These are phyloP conservation scores for Thielaviopsis musarum DNA, from an alignment of 2,329 filamentous ascomycete species.

Conservation along the genomic window DNA sequence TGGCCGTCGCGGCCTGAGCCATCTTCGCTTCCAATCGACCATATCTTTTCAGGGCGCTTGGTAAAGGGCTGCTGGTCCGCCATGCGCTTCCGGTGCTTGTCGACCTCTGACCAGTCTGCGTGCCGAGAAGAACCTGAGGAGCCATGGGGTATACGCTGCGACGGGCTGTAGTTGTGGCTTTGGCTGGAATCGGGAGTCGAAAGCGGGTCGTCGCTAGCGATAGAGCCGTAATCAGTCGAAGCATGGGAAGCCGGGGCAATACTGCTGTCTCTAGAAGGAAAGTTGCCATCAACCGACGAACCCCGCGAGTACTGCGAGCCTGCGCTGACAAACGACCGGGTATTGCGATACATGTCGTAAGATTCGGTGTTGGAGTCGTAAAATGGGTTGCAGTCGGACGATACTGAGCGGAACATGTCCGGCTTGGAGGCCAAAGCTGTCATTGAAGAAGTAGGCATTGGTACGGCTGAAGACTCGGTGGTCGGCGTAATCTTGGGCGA, in stretches of 20 bases:
- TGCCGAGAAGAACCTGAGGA: background rate
- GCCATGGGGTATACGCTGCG: background rate
- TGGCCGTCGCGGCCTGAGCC: constrained; percentile 30
- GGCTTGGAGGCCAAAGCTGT: constrained; percentile 3
- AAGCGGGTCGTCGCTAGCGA: background rate
- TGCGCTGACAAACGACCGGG: background rate
- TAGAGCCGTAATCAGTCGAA: constrained; percentile 2
- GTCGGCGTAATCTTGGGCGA: constrained; percentile 5
- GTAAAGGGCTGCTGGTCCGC: constrained; percentile 7
- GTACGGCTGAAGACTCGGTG: constrained; percentile 5
- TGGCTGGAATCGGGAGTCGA: background rate
- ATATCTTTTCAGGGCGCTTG: constrained; percentile 38
- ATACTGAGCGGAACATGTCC: constrained; percentile 22
- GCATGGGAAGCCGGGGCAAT: constrained; percentile 3
- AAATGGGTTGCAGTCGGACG: constrained; percentile 23
- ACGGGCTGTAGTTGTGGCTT: background rate
- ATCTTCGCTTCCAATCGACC: constrained; percentile 41
- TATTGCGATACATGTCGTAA: constrained; percentile 6
- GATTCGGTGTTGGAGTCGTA: constrained; percentile 18
- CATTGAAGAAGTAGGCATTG: constrained; percentile 10
- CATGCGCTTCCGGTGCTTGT: constrained; percentile 1
- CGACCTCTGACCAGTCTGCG: background rate
- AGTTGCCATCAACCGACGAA: constrained; percentile 4
- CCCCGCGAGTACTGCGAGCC: background rate
- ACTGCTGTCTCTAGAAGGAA: constrained; percentile 7